These are phyloP conservation scores for Purshia tridentata DNA, from an alignment of 306 rosid genomes.

Conservation along the genomic window DNA sequence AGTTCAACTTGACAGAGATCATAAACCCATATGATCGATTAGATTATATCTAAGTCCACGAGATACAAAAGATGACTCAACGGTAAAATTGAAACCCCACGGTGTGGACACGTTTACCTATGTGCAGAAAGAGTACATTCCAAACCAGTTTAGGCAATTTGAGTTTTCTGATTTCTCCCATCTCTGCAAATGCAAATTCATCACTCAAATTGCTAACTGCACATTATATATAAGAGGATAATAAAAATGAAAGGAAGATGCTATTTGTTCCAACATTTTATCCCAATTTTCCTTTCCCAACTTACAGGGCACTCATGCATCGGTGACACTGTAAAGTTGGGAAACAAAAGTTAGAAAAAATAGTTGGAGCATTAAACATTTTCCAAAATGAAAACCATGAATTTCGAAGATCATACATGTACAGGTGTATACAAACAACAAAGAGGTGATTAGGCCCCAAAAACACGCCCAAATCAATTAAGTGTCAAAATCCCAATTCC, in stretches of 20 bases:
- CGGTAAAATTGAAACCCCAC: conserved; percentile 34
- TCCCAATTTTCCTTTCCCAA: too few relatives aligned
- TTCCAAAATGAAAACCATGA: not conserved
- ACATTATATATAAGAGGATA: conserved; percentile 14
- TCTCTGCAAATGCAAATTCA: conserved; percentile 59
- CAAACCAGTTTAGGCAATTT: conserved; percentile 46
- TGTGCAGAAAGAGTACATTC: conserved; percentile 41
- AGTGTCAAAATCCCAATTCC: conserved; percentile 35
- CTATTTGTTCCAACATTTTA: too few relatives aligned
- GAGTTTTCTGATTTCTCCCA: conserved; percentile 23
- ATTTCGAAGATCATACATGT: conserved; percentile 59
- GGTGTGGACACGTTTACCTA: conserved; percentile 45
- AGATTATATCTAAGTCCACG: conserved; percentile 30
- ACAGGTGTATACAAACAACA: conserved; percentile 66
- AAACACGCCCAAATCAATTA: conserved; percentile 38
- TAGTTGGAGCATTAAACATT: too few relatives aligned
- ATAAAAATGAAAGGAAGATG: not conserved
- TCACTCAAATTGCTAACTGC: conserved; percentile 27
- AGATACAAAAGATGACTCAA: conserved; percentile 29
- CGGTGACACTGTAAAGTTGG: too few relatives aligned
- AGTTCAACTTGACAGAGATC: conserved; percentile 28
- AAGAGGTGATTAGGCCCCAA: conserved; percentile 39
- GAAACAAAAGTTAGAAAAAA: too few relatives aligned
- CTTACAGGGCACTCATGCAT: too few relatives aligned
- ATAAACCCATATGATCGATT: conserved; percentile 31